phyloP scores from a whole-genome alignment of 495 filamentous ascomycete species.

The Aspergillus campestris region DNA sequence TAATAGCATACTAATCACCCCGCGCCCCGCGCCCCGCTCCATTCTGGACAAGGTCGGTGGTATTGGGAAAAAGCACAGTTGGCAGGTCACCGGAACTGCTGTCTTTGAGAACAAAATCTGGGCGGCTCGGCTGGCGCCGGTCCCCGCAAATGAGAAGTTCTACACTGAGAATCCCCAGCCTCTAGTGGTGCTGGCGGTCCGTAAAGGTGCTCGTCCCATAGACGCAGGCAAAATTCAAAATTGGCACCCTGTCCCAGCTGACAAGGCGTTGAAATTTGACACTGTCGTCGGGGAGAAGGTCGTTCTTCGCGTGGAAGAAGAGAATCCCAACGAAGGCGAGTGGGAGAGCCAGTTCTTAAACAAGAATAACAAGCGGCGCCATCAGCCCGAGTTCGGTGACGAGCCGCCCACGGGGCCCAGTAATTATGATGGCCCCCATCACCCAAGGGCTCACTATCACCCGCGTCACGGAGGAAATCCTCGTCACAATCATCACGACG shows the following conservation, averaged over 20 bases:
- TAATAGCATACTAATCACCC: conserved; percentile 84
- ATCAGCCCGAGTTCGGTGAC: conserved; percentile 29
- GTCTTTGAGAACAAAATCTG: conserved; percentile 72
- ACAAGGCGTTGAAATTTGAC: conserved; percentile 61
- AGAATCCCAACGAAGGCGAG: conserved; percentile 45
- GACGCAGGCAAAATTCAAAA: conserved; percentile 76
- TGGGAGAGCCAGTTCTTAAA: conserved; percentile 50
- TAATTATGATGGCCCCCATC: conserved; percentile 7
- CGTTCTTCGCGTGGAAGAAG: conserved; percentile 68
- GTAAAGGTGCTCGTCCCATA: conserved; percentile 61
- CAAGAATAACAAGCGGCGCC: conserved; percentile 41
- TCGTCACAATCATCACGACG: conserved; percentile 23
- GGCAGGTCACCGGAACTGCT: conserved; percentile 71
- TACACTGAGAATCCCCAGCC: conserved; percentile 70
- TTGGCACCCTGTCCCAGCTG: conserved; percentile 69
- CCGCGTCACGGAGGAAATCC: conserved; percentile 10
- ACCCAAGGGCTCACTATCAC: conserved; percentile 11
- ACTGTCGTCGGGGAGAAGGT: conserved; percentile 81
- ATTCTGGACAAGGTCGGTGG: conserved; percentile 80
- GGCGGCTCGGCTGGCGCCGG: conserved; percentile 71
- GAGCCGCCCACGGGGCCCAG: conserved; percentile 15
- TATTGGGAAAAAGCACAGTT: conserved; percentile 68
- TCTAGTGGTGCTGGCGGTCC: conserved; percentile 66
- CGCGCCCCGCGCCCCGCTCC: conserved; percentile 54
- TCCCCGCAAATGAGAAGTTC: conserved; percentile 52